Conservation (phyloP, 345 rosid species). For the Salix koriyanagi region DNA sequence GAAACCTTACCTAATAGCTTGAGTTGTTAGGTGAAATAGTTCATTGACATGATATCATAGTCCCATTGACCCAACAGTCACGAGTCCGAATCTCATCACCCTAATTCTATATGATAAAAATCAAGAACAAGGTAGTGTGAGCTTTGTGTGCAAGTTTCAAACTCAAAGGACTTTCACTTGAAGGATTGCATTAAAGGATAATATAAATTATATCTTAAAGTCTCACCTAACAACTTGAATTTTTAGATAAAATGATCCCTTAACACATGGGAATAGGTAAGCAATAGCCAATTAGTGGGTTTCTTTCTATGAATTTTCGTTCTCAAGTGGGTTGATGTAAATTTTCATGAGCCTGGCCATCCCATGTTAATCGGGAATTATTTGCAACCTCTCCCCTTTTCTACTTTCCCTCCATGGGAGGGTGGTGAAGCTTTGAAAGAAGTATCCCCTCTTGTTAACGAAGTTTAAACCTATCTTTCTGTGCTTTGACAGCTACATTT, state of each 20-base stretch:
- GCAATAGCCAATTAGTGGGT: background rate
- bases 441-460: background rate
- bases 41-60: too few relatives aligned
- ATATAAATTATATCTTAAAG: too few relatives aligned
- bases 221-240: accelerated
- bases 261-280: background rate
- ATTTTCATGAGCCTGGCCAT: background rate
- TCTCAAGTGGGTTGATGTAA: background rate
- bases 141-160: accelerated
- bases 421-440: background rate
- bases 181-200: too few relatives aligned
- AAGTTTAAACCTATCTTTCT: background rate
- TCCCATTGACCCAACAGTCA: too few relatives aligned
- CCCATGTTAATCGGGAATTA: background rate
- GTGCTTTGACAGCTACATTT: background rate
- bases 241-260: too few relatives aligned
- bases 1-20: too few relatives aligned
- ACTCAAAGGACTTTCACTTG: too few relatives aligned
- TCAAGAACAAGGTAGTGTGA: too few relatives aligned
- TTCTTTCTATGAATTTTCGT: background rate
- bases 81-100: too few relatives aligned
- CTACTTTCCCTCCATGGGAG: background rate
- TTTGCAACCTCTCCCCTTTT: background rate
- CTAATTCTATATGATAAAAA: too few relatives aligned
- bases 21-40: too few relatives aligned